These are phyloP conservation scores for Orbilia brochopaga DNA, from an alignment of 2,329 filamentous ascomycete genomes.

Conservation along the genomic window DNA sequence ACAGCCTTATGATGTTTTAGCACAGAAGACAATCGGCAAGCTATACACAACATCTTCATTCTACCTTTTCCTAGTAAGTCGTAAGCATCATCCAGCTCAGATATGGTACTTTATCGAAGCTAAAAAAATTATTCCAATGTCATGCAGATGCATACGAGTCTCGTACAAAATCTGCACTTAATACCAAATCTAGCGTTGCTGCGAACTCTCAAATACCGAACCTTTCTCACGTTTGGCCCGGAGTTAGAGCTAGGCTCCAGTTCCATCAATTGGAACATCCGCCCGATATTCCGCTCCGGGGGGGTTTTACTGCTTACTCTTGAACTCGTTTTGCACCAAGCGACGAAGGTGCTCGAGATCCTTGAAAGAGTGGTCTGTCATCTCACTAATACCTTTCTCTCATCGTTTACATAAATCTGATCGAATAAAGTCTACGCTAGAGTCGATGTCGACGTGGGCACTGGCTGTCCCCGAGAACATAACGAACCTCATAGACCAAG, in stretches of 20 bases:
- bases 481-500: conserved; percentile 13
- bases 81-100: neutral
- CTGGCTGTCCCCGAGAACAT: conserved; percentile 20
- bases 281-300: conserved; percentile 5
- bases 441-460: neutral
- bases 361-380: conserved; percentile 3
- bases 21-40: conserved; percentile 12
- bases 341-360: neutral
- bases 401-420: neutral
- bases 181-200: conserved; percentile 19
- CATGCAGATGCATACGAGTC: conserved; percentile 22
- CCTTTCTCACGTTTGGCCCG: conserved; percentile 15
- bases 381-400: neutral
- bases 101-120: neutral
- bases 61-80: conserved; percentile 9
- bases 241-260: conserved; percentile 1
- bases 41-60: neutral
- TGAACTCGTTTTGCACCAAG: conserved; percentile 13
- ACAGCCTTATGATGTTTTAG: neutral
- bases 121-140: neutral
- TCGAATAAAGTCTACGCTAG: neutral
- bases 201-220: neutral
- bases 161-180: conserved; percentile 25
- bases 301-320: conserved; percentile 20
- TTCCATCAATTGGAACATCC: conserved; percentile 17